A percentile compares a stretch with the other conserved stretches of the same genome.
Evolutionary conservation across 2,329 filamentous ascomycete genomes (phyloP).

Genomic region (Epicoccum nigrum): DNA sequence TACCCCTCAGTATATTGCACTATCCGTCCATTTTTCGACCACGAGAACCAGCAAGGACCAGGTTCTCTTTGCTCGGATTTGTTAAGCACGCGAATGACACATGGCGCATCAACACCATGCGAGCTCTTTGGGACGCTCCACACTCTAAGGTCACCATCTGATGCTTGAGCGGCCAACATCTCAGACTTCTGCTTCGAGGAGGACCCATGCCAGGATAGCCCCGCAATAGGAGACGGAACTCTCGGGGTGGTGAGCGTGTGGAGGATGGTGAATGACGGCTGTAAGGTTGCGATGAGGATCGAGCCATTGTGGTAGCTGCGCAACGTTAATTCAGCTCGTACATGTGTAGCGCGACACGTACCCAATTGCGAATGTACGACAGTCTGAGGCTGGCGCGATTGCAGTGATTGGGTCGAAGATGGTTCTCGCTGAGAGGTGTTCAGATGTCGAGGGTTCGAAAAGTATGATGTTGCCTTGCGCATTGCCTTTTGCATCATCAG

Average conservation of each 20-base stretch:
- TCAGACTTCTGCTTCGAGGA: conserved; percentile 96
- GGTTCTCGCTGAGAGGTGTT: conserved; percentile 88
- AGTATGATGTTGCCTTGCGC: conserved; percentile 90
- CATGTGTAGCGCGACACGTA: conserved; percentile 51
- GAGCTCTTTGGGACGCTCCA: conserved; percentile 93
- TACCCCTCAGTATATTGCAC: conserved; percentile 91
- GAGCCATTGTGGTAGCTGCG: conserved; percentile 91
- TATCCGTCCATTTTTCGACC: conserved; percentile 97
- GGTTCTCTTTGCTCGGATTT: conserved; percentile 73
- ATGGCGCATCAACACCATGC: conserved; percentile 73
- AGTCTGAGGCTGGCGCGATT: conserved; percentile 85
- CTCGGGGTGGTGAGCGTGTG: conserved; percentile 88
- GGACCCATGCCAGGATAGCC: conserved; percentile 92
- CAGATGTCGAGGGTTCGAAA: conserved; percentile 90
- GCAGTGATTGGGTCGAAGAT: conserved; percentile 96
- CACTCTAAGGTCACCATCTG: conserved; percentile 89
- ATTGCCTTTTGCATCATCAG: conserved; percentile 68
- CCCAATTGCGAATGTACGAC: conserved; percentile 95
- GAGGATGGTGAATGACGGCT: conserved; percentile 90
- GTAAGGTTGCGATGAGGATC: conserved; percentile 84
- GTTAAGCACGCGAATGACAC: conserved; percentile 86
- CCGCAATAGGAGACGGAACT: conserved; percentile 84
- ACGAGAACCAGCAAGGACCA: conserved; percentile 93
- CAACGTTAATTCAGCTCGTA: conserved; percentile 23
- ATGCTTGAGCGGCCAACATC: conserved; percentile 92